Percentiles rank a stretch among this genome's conserved stretches.
phyloP scores from a whole-genome alignment of 2,329 filamentous ascomycete species.

The Paramyrothecium sp. region DNA sequence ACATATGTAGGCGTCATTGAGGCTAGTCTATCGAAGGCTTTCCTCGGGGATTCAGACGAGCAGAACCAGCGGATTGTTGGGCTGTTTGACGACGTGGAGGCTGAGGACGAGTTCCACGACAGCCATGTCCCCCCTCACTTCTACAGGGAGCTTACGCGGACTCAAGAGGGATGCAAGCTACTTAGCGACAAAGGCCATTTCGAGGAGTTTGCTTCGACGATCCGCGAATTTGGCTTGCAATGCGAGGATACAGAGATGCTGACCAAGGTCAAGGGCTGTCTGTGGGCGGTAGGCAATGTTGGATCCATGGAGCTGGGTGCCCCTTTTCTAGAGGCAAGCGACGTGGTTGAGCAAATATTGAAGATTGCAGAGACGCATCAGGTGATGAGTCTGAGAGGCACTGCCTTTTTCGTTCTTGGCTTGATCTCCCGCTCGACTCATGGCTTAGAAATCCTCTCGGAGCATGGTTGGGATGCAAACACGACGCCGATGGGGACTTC shows the following conservation, averaged over 20 bases:
- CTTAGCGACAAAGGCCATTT: slow-evolving; percentile 94
- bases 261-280: slow-evolving; percentile 90
- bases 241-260: slow-evolving; percentile 82
- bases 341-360: slow-evolving; percentile 85
- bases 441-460: slow-evolving; percentile 85
- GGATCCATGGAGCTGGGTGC: slow-evolving; percentile 97
- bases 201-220: slow-evolving; percentile 85
- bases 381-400: slow-evolving; percentile 90
- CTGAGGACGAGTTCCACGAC: slow-evolving; percentile 58
- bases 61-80: slow-evolving; percentile 52
- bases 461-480: slow-evolving; percentile 91
- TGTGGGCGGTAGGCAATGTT: slow-evolving; percentile 98
- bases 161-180: slow-evolving; percentile 85
- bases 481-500: slow-evolving; percentile 80
- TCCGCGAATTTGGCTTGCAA: slow-evolving; percentile 83
- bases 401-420: slow-evolving; percentile 93
- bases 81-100: slow-evolving; percentile 57
- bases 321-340: slow-evolving; percentile 85
- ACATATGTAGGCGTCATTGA: slow-evolving; percentile 94
- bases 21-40: slow-evolving; percentile 87
- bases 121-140: slow-evolving; percentile 90
- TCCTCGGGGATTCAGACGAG: slow-evolving; percentile 64
- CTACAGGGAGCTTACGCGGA: slow-evolving; percentile 91
- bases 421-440: slow-evolving; percentile 90
- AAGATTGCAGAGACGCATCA: slow-evolving; percentile 84